A percentile compares a stretch with the other conserved stretches of the same genome.
Conservation (phyloP, 2,329 filamentous ascomycete species). For the Nothophoma quercina region DNA sequence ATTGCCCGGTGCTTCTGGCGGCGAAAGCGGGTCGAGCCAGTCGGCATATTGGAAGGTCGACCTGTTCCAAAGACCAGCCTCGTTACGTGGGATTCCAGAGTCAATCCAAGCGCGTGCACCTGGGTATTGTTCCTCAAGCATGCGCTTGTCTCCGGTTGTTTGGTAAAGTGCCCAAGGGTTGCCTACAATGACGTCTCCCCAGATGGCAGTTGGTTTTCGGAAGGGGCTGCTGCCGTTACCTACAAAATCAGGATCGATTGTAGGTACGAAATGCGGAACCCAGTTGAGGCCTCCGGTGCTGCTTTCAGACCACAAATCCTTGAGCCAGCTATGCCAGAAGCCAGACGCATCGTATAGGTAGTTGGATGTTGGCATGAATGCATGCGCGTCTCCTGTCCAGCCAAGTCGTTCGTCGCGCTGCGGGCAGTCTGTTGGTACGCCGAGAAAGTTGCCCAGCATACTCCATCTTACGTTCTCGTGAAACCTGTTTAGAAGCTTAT, state of each 20-base stretch:
- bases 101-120: constrained; percentile 51
- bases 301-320: constrained; percentile 55
- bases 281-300: constrained; percentile 19
- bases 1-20: constrained; percentile 44
- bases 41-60: constrained; percentile 49
- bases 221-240: constrained; percentile 14
- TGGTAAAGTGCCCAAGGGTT: constrained; percentile 49
- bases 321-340: constrained; percentile 60
- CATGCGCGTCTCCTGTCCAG: constrained; percentile 62
- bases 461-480: constrained; percentile 64
- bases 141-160: constrained; percentile 42
- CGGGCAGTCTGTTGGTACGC: constrained; percentile 61
- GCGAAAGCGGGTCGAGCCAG: constrained; percentile 53
- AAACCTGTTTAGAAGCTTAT: constrained; percentile 61
- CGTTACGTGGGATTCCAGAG: constrained; percentile 40
- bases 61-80: constrained; percentile 47
- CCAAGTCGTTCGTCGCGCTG: constrained; percentile 64
- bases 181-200: constrained; percentile 51
- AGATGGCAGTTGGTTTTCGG: constrained; percentile 43
- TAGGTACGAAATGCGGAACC: background rate
- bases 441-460: constrained; percentile 64
- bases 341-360: constrained; percentile 60
- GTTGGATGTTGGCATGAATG: constrained; percentile 60
- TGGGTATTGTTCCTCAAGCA: constrained; percentile 47
- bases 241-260: background rate